Evolutionary conservation across 2,329 filamentous ascomycete species (phyloP).

Genomic region (Colletotrichum destructivum): DNA sequence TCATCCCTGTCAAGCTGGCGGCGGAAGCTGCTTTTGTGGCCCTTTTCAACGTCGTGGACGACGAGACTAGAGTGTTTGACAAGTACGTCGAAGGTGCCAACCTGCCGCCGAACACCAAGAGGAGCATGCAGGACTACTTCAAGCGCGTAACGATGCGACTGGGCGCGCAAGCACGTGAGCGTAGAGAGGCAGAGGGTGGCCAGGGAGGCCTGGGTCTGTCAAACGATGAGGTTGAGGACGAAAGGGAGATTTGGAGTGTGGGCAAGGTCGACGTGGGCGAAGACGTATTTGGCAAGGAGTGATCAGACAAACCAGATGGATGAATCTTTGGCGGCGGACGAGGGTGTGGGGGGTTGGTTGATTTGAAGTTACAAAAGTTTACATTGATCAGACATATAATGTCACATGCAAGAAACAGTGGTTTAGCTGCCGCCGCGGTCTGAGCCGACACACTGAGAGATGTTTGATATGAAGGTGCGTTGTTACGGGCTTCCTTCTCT

Average conservation of each 20-base stretch:
- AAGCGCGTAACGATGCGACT: constrained; percentile 90
- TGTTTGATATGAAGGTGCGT: too few species aligned
- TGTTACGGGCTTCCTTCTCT: too few species aligned
- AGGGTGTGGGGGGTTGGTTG: constrained; percentile 38
- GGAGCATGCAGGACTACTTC: constrained; percentile 97
- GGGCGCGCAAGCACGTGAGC: constrained; percentile 88
- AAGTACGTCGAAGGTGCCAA: constrained; percentile 84
- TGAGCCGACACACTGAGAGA: too few species aligned
- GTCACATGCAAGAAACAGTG: background rate
- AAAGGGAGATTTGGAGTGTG: constrained; percentile 95
- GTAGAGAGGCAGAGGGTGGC: constrained; percentile 92
- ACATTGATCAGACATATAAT: background rate
- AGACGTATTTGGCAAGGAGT: constrained; percentile 65
- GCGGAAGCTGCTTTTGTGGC: constrained; percentile 95
- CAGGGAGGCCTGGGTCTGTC: constrained; percentile 87
- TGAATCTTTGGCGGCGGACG: constrained; percentile 45
- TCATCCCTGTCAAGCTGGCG: constrained; percentile 95
- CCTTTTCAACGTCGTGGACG: constrained; percentile 90
- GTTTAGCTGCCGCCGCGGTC: too few species aligned
- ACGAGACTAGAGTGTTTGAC: constrained; percentile 89
- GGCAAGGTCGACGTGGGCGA: constrained; percentile 86
- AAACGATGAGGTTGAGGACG: constrained; percentile 94
- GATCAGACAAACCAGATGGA: background rate
- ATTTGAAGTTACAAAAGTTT: constrained; percentile 35
- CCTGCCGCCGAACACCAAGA: constrained; percentile 80